Evolutionary conservation across 305 asterid species (phyloP).

Genomic region (Caryopteris hybrid): DNA sequence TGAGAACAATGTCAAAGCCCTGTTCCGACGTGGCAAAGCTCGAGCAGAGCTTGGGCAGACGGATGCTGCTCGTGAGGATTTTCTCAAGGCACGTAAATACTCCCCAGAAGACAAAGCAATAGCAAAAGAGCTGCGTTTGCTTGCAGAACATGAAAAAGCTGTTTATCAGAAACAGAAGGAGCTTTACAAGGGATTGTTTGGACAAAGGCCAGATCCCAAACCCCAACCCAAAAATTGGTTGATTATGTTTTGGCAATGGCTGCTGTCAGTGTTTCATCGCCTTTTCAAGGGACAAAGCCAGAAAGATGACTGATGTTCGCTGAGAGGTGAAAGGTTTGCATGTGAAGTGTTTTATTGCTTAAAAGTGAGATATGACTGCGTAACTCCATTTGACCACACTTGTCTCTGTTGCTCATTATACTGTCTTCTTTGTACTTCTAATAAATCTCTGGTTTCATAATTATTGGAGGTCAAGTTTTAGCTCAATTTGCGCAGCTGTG

Average conservation of each 20-base stretch:
- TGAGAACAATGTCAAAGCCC: conserved; percentile 82
- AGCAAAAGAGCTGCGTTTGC: conserved; percentile 55
- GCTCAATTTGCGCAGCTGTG: background rate
- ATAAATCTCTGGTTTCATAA: background rate
- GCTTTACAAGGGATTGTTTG: conserved; percentile 87
- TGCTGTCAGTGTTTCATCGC: conserved; percentile 48
- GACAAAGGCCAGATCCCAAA: conserved; percentile 61
- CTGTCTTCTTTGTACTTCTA: background rate
- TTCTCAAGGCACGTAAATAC: conserved; percentile 73
- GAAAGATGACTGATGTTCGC: conserved; percentile 46
- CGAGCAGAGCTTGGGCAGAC: conserved; percentile 95
- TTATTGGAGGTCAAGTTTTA: background rate
- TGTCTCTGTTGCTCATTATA: background rate
- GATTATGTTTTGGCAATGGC: conserved; percentile 65
- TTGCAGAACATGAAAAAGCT: conserved; percentile 83
- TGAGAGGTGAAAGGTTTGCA: background rate
- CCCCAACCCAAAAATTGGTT: conserved; percentile 48
- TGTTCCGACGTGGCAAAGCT: conserved; percentile 92
- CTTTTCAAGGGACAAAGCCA: conserved; percentile 48
- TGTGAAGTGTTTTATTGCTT: background rate
- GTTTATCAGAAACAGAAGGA: conserved; percentile 89
- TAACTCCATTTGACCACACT: background rate
- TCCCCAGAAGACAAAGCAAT: conserved; percentile 91
- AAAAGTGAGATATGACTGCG: background rate
- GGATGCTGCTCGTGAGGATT: conserved; percentile 93